Base-by-base conservation (phyloP, 2,329 filamentous ascomycete genomes). In the Teratosphaeriaceae sp. region DNA sequence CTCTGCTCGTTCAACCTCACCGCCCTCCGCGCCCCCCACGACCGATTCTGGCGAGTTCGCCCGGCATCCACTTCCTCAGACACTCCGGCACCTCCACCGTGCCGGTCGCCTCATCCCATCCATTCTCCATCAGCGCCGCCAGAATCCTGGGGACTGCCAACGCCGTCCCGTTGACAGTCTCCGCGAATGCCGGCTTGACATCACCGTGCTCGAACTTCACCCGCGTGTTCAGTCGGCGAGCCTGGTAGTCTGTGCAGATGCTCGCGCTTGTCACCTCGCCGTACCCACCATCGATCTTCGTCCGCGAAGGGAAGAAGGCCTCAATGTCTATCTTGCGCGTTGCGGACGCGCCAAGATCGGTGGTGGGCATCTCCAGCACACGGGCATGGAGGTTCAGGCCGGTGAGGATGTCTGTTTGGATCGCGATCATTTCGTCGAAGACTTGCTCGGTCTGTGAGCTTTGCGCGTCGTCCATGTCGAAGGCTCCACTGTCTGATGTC, bases 171-270 rank as follows among this genome's bases (percentile, higher is more conserved):
- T 98, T 98, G 27, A 94, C 74, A 0, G 92, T 98, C 69, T 86
- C 88, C 12, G 89, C 88, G 63, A 88, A 97, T 1, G 74, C 72
- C 30, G 84, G 67, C 59, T 75, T 79, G n/a, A 68, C 57, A 3
- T 69, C 68, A 48, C 62, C 64, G 5, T 54, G 40, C 29, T 40
- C 48, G 30, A 66, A 67, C 49, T 82, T 80, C 35, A 86, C 71
- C 30, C 84, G 76, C 12, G 92, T 96, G 21, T 79, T 82, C 26
- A 98, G 71, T 13, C 92, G 76, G 21, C 92, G 76, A 20, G 78
- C 84, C 70, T 98, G 92, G 67, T 97, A 98, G 65, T 98, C 92
- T 1, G 87, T 92, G 67, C 92, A 98, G 55, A 90, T 82, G 50
- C 86, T 94, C 0, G 88, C 82, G 33, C 84, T 90, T 0, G 89